phyloP scores from a whole-genome alignment of 306 rosid species.

The Phaseolus lunatus region DNA sequence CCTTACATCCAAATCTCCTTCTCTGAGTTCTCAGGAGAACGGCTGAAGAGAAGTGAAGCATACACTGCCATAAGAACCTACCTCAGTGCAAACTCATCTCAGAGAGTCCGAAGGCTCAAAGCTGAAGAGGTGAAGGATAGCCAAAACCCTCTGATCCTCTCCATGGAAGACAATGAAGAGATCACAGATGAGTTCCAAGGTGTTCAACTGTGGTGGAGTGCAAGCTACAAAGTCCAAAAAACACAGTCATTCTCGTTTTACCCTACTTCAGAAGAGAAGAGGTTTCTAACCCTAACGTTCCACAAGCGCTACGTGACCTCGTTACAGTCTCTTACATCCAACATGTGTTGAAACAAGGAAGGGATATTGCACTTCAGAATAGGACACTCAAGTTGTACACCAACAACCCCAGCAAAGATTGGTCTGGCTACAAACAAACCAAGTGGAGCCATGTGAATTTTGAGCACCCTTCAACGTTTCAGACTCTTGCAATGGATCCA shows the following conservation, averaged over 20 bases:
- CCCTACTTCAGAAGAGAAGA: slow-evolving; percentile 50
- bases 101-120: slow-evolving; percentile 51
- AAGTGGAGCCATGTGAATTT: slow-evolving; percentile 62
- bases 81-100: slow-evolving; percentile 44
- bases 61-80: slow-evolving; percentile 49
- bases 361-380: slow-evolving; percentile 12
- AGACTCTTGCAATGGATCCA: slow-evolving; percentile 62
- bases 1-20: slow-evolving; percentile 62
- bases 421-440: slow-evolving; percentile 42
- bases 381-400: slow-evolving; percentile 57
- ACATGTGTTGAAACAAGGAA: slow-evolving; percentile 46
- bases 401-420: slow-evolving; percentile 39
- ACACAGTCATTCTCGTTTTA: neutral
- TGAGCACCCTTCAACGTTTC: slow-evolving; percentile 67
- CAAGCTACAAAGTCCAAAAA: neutral
- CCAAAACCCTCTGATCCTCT: slow-evolving; percentile 49
- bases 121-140: slow-evolving; percentile 57
- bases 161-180: slow-evolving; percentile 63
- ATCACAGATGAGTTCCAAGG: slow-evolving; percentile 55
- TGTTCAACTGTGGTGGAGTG: slow-evolving; percentile 57
- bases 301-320: slow-evolving; percentile 52
- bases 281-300: slow-evolving; percentile 48
- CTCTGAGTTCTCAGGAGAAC: slow-evolving; percentile 44
- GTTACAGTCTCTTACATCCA: slow-evolving; percentile 47
- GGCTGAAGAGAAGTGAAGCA: slow-evolving; percentile 45